These are phyloP conservation scores for Amanita polypyramis DNA, from an alignment of 768 basidiomycete species.

Conservation along the genomic window DNA sequence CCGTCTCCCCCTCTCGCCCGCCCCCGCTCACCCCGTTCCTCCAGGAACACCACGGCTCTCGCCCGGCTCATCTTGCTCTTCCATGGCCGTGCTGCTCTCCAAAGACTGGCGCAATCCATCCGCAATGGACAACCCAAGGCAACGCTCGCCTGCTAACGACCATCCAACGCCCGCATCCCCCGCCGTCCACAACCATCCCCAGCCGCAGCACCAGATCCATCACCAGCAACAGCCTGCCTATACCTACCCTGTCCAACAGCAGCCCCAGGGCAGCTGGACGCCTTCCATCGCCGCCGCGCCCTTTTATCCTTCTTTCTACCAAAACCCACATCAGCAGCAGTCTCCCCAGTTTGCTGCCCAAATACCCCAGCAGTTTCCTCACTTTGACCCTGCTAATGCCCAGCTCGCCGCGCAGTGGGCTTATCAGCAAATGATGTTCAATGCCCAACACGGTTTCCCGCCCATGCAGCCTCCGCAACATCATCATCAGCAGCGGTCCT, in stretches of 20 bases:
- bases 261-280: slow-evolving; percentile 61
- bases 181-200: slow-evolving; percentile 16
- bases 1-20: slow-evolving; percentile 2
- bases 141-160: slow-evolving; percentile 54
- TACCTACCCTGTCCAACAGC: slow-evolving; percentile 64
- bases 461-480: slow-evolving; percentile 36
- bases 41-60: slow-evolving; percentile 4
- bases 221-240: slow-evolving; percentile 35
- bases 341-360: slow-evolving; percentile 37
- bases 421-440: slow-evolving; percentile 88
- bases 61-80: slow-evolving; percentile 18
- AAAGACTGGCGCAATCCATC: slow-evolving; percentile 61
- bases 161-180: slow-evolving; percentile 10
- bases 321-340: slow-evolving; percentile 56
- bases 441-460: slow-evolving; percentile 45
- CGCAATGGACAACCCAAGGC: slow-evolving; percentile 54
- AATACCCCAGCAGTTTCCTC: slow-evolving; percentile 43
- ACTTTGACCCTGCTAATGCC: slow-evolving; percentile 66
- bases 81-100: slow-evolving; percentile 74
- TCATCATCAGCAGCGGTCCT: slow-evolving; percentile 31
- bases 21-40: not conserved
- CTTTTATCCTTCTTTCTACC: slow-evolving; percentile 72
- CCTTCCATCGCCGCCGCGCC: slow-evolving; percentile 56
- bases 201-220: slow-evolving; percentile 20
- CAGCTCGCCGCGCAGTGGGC: slow-evolving; percentile 80